Base-by-base conservation (phyloP, 139 green algal genomes). In the Coelastrella sp. region DNA sequence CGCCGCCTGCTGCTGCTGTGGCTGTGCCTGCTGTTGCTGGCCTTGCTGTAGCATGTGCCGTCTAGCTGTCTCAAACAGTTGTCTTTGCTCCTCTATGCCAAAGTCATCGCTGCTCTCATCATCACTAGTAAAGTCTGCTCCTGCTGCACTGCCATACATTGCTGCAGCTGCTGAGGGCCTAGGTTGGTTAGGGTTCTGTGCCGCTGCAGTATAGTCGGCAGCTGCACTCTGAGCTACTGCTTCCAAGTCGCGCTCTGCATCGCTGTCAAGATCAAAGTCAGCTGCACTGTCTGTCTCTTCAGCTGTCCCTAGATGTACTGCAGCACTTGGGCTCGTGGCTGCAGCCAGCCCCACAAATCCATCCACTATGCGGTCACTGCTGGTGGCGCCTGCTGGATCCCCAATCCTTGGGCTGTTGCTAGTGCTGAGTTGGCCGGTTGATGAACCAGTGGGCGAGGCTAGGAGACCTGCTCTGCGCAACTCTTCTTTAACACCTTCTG, bases 71-170 rank as follows among this genome's bases (percentile, higher is more conserved):
- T 68, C 66, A 73, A 68, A 56, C 66, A 88, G 83, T 54, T 80
- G 83, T 19, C 23, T 47, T 19, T 88, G 83, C 17, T 54, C 68
- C 4, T 59, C 68, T 11, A 68, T 22, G 8, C 56, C 83, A 71
- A 88, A 88, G 68, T 88, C 83, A 57, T 88, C 83, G 56, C 83
- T 88, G 65, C 23, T 73, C 71, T 65, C 61, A 73, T 68, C 83
- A 73, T 68, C 83, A 68, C 54, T 64, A 3, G 19, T 64, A 20
- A 61, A 73, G 59, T 83, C 54, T 22, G 11, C 47, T 66, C 8
- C 77, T 19, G 77, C 81, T 77, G 64, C 64, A 64, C 22, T 58
- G 47, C 61, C 65, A 54, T 56, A 20, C 8, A 59, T 73, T 4
- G 64, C 22, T 32, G 10, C 23, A 14, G 4, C 19, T 8, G 58